A percentile compares a stretch with the other conserved stretches of the same genome.
Evolutionary conservation across 2,329 filamentous ascomycete genomes (phyloP).

Genomic region (Exophiala sp.): DNA sequence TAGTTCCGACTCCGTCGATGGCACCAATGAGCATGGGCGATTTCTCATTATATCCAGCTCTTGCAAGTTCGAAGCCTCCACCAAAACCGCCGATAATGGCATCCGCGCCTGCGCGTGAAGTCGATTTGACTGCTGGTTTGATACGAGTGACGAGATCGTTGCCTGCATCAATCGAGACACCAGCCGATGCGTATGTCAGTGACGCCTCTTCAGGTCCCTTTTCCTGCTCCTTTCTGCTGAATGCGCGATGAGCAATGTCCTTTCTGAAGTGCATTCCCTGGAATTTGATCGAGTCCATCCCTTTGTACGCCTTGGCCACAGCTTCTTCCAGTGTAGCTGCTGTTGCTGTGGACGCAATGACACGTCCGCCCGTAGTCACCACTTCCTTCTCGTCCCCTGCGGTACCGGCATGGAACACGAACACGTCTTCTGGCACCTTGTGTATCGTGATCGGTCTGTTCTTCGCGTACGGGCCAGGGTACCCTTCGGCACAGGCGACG

Average conservation of each 20-base stretch:
- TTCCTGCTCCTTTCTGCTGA: constrained; percentile 30
- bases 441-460: constrained; percentile 62
- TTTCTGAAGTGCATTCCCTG: constrained; percentile 87
- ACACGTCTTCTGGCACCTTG: constrained; percentile 55
- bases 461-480: constrained; percentile 82
- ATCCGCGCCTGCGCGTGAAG: constrained; percentile 79
- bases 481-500: constrained; percentile 88
- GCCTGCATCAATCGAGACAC: constrained; percentile 90
- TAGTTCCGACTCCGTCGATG: constrained; percentile 94
- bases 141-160: constrained; percentile 91
- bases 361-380: constrained; percentile 78
- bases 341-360: constrained; percentile 87
- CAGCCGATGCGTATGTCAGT: constrained; percentile 88
- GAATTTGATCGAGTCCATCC: constrained; percentile 75
- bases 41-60: constrained; percentile 70
- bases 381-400: constrained; percentile 54
- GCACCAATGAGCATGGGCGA: constrained; percentile 84
- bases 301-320: constrained; percentile 81
- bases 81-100: constrained; percentile 95
- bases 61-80: constrained; percentile 74
- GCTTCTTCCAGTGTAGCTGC: constrained; percentile 74
- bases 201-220: constrained; percentile 11
- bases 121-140: constrained; percentile 83
- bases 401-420: constrained; percentile 93
- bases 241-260: constrained; percentile 78